Base-by-base conservation (phyloP, 1,139 yeast species). In the Debaryomycetaceae sp. region DNA sequence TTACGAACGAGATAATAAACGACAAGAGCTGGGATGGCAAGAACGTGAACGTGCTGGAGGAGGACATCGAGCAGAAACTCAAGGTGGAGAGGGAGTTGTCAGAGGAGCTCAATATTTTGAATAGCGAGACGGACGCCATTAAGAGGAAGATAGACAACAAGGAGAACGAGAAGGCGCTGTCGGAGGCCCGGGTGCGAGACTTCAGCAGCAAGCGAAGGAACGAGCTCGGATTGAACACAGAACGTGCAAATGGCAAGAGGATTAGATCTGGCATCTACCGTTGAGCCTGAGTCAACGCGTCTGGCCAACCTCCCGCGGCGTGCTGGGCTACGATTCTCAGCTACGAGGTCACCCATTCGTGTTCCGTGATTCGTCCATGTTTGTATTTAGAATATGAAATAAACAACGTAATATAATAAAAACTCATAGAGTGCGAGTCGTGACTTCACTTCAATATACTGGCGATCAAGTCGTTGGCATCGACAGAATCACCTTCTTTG, bases 401-500 rank as follows among this genome's bases (percentile, higher is more conserved):
- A 38, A 17, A 14, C 11, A 38, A 14, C 34, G 41, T 33, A 31
- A 33, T 20, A 38, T 29, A 38, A 38, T 35, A 38, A 20, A 36
- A 13, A 31, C 13, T 37, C 40, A 13, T n/a, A 34, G 8, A 8
- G 31, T 8, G 31, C 31, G 8, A 8, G 31, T 11, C 33, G n/a
- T 23, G 34, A 36, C 24, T 24, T 46, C 52, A 62, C 52, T 65
- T 64, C 44, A 62, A 57, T 45, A 73, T 65, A 46, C 64, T 64
- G 23, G 77, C 64, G 52, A 87, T 74, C 67, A 93, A 76, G 65
- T 93, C 99, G 53, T 85, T 84, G 46, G 96, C 96, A 59, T 90
- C 98, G 38, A 95, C 98, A 42, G 95, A 85, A 62, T 93, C 99
- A 57, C 97, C 96, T 59, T 88, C 95, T 66, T 84, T 84, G 53